These are phyloP conservation scores for Rheum nobile DNA, from an alignment of 148 eudicot species.

Conservation along the genomic window DNA sequence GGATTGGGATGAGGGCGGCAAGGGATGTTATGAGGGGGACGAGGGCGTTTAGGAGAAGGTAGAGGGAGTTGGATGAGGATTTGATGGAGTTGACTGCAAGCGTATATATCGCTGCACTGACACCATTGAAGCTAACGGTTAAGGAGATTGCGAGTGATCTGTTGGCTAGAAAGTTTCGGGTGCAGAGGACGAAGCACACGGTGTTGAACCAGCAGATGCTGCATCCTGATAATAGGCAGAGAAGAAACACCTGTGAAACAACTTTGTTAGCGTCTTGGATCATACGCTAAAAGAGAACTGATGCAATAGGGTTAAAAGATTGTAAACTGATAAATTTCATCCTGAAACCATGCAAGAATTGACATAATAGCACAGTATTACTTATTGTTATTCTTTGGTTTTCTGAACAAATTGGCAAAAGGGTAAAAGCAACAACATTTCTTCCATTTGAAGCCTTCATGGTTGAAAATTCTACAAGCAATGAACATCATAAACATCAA, in stretches of 20 bases:
- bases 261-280: background rate
- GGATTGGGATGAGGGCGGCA: slow-evolving; percentile 45
- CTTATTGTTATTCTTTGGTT: background rate
- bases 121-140: slow-evolving; percentile 78
- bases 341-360: background rate
- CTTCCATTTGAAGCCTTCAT: background rate
- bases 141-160: slow-evolving; percentile 68
- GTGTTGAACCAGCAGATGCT: slow-evolving; percentile 98
- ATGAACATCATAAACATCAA: background rate
- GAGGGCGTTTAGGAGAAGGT: slow-evolving; percentile 68
- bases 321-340: background rate
- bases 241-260: slow-evolving; percentile 9
- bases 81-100: slow-evolving; percentile 59
- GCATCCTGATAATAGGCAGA: slow-evolving; percentile 18
- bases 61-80: slow-evolving; percentile 43
- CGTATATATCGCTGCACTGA: slow-evolving; percentile 74
- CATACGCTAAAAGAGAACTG: background rate
- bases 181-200: slow-evolving; percentile 79
- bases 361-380: background rate
- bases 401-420: background rate
- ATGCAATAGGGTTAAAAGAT: background rate
- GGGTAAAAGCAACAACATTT: background rate
- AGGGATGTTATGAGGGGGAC: slow-evolving; percentile 51
- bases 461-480: background rate
- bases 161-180: slow-evolving; percentile 47